These are phyloP conservation scores for Brettanomyces sp. DNA, from an alignment of 805 yeast species.

Conservation along the genomic window DNA sequence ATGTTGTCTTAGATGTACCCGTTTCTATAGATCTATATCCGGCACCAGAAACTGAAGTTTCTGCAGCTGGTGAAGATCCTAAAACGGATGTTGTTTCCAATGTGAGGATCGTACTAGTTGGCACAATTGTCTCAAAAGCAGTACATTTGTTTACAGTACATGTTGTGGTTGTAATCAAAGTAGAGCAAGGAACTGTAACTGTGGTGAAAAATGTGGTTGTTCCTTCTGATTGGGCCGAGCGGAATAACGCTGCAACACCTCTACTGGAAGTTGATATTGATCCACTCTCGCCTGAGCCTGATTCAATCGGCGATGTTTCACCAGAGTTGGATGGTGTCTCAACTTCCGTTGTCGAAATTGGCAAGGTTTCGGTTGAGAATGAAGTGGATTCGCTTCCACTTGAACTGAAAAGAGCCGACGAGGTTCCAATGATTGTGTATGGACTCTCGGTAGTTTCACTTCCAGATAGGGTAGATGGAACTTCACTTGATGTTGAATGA, in stretches of 20 bases:
- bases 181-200: not conserved
- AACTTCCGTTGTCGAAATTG: not conserved
- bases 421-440: too few species aligned
- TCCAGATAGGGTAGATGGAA: too few species aligned
- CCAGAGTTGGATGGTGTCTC: not conserved
- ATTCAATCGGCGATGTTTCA: not conserved
- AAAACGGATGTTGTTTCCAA: not conserved
- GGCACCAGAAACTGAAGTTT: too few species aligned
- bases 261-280: not conserved
- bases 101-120: not conserved
- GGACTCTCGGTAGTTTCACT: too few species aligned
- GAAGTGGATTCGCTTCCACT: not conserved
- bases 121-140: not conserved
- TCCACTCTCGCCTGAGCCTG: not conserved
- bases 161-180: not conserved
- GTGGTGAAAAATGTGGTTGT: not conserved
- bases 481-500: too few species aligned
- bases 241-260: not conserved
- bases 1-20: too few species aligned
- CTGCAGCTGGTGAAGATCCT: too few species aligned
- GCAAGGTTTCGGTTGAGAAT: not conserved
- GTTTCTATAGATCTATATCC: too few species aligned
- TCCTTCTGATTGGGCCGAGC: not conserved
- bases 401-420: too few species aligned
- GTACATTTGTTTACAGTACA: not conserved